Conservation (phyloP, 805 yeast species). For the Starmera amethionina region DNA sequence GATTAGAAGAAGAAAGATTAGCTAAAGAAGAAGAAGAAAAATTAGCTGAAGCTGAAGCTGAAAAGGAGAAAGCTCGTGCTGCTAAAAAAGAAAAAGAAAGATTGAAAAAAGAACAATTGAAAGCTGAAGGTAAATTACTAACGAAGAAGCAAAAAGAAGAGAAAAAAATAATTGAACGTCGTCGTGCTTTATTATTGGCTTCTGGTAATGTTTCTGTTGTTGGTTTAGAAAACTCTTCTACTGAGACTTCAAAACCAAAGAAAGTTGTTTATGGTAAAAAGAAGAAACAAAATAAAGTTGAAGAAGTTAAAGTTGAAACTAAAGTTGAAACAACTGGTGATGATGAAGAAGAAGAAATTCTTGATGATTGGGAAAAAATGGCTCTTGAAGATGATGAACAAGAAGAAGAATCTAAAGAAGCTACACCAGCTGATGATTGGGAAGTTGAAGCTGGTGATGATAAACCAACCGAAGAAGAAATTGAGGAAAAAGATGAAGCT, state of each 20-base stretch:
- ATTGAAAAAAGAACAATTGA: constrained; percentile 79
- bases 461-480: constrained; percentile 13
- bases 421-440: constrained; percentile 31
- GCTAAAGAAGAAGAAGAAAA: constrained; percentile 41
- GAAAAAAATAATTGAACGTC: constrained; percentile 73
- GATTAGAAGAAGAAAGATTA: constrained; percentile 61
- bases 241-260: constrained; percentile 39
- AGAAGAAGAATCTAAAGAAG: constrained; percentile 18
- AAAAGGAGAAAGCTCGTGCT: constrained; percentile 45
- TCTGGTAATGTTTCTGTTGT: constrained; percentile 66
- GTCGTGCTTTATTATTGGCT: constrained; percentile 76
- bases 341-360: constrained; percentile 30
- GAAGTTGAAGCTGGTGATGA: constrained; percentile 30
- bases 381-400: constrained; percentile 53
- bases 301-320: constrained; percentile 17
- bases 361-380: constrained; percentile 84
- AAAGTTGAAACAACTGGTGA: constrained; percentile 16
- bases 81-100: constrained; percentile 82
- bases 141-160: constrained; percentile 95
- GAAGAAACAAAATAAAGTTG: constrained; percentile 38
- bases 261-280: constrained; percentile 64
- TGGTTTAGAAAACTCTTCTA: constrained; percentile 42
- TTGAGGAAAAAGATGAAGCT: constrained; percentile 13
- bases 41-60: constrained; percentile 30
- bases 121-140: constrained; percentile 90